Conservation (phyloP, 306 rosid genomes). For the Hylodesmum podocarpum region DNA sequence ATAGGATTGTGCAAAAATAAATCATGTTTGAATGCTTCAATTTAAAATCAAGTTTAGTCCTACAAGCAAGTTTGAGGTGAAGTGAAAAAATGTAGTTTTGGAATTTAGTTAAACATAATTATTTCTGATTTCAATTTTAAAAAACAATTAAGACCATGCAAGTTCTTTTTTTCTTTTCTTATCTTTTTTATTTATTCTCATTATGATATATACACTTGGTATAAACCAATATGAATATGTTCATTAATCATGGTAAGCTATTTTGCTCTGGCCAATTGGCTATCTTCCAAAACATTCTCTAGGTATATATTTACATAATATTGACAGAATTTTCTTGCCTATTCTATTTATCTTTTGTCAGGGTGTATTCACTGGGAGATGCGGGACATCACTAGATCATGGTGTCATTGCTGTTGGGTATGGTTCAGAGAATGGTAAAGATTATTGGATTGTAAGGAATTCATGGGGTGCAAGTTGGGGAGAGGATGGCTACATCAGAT, state of each 20-base stretch:
- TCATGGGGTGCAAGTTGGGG: slow-evolving; percentile 96
- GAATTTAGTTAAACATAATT: background rate
- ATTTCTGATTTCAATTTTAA: background rate
- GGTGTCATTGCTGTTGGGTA: slow-evolving; percentile 92
- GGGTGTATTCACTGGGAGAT: slow-evolving; percentile 81
- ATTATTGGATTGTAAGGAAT: slow-evolving; percentile 90
- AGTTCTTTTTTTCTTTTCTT: no score
- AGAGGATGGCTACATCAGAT: slow-evolving; percentile 68
- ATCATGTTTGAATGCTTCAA: background rate
- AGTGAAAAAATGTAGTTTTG: background rate
- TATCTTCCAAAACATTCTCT: background rate
- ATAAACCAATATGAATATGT: no score
- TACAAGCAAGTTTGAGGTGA: background rate
- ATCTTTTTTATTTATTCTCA: no score
- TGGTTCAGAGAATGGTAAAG: slow-evolving; percentile 63
- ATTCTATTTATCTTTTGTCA: slow-evolving; percentile 27
- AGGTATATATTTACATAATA: background rate
- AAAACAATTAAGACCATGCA: no score
- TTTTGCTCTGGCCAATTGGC: background rate
- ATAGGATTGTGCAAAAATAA: background rate
- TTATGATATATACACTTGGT: no score
- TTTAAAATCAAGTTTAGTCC: background rate
- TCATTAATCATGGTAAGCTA: background rate
- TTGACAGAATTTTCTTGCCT: background rate
- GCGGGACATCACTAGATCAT: slow-evolving; percentile 86